These are phyloP conservation scores for Flaveria robusta DNA, from an alignment of 129 eudicot species.

Conservation along the genomic window DNA sequence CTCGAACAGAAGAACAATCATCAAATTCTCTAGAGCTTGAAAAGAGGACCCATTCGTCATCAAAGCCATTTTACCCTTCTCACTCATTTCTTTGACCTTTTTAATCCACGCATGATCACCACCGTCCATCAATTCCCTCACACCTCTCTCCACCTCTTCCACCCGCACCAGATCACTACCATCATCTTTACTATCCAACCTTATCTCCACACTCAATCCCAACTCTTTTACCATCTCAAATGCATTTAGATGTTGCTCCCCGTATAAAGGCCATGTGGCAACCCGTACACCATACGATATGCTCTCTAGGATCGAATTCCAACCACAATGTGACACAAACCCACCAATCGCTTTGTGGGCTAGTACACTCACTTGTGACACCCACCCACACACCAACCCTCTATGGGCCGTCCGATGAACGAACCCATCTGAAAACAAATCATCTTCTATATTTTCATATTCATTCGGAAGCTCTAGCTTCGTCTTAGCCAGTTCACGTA, in stretches of 20 bases:
- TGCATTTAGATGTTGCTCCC: constrained; percentile 48
- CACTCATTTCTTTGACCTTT: constrained; percentile 36
- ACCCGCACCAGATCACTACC: constrained; percentile 31
- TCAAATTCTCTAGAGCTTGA: constrained; percentile 27
- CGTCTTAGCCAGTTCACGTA: constrained; percentile 26
- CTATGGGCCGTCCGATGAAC: constrained; percentile 21
- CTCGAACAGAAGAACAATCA: neutral
- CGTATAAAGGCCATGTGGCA: constrained; percentile 49
- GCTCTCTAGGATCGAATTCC: constrained; percentile 45
- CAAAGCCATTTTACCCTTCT: constrained; percentile 28
- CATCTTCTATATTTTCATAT: constrained; percentile 13
- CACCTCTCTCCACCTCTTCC: constrained; percentile 34
- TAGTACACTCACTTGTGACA: constrained; percentile 43
- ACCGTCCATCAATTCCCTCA: constrained; percentile 39
- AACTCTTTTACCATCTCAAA: constrained; percentile 40
- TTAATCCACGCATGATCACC: constrained; percentile 17
- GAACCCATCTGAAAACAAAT: constrained; percentile 41
- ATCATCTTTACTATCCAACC: neutral
- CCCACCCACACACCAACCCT: constrained; percentile 48
- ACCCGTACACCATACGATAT: constrained; percentile 36
- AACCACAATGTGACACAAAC: constrained; percentile 53
- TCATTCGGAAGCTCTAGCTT: constrained; percentile 19
- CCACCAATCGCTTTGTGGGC: constrained; percentile 41
- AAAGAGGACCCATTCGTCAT: constrained; percentile 37
- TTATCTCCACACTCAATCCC: constrained; percentile 38